Conservation (phyloP, 805 yeast species). For the Nakazawaea ernobii region DNA sequence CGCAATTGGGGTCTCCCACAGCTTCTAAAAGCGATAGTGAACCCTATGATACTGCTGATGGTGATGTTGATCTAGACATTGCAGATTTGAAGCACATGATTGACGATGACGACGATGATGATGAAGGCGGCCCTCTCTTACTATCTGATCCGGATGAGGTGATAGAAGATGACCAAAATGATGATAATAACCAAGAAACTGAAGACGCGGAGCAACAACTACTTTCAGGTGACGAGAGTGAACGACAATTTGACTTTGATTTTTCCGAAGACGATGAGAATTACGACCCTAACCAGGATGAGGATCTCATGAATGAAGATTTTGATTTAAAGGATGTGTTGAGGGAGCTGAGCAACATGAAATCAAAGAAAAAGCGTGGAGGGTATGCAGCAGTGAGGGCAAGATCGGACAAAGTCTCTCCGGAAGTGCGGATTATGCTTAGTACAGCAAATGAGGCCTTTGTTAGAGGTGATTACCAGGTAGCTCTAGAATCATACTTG, state of each 20-base stretch:
- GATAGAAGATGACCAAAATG: constrained; percentile 3
- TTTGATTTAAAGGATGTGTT: constrained; percentile 55
- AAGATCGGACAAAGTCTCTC: constrained; percentile 45
- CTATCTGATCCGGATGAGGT: constrained; percentile 9
- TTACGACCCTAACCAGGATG: constrained; percentile 20
- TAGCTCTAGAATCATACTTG: constrained; percentile 53
- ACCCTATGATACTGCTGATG: constrained; percentile 13
- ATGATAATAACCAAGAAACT: constrained; percentile 15
- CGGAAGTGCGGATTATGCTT: constrained; percentile 61
- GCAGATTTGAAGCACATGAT: constrained; percentile 21
- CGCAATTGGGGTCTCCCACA: not conserved
- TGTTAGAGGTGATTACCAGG: constrained; percentile 54
- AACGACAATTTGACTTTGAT: constrained; percentile 10
- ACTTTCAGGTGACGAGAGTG: constrained; percentile 21
- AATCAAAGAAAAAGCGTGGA: constrained; percentile 35
- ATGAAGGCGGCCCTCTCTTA: constrained; percentile 27
- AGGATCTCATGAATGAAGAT: constrained; percentile 34
- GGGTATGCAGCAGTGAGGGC: constrained; percentile 32
- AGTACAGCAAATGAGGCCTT: constrained; percentile 79
- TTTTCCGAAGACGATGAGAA: constrained; percentile 13
- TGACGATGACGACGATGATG: constrained; percentile 19
- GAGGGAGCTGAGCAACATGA: constrained; percentile 63
- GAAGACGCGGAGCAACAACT: constrained; percentile 21
- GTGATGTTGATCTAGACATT: constrained; percentile 19
- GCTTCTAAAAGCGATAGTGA: not conserved